Evolutionary conservation across 176 grass and related monocot genomes (phyloP).

Genomic region (Tillandsia leiboldiana): DNA sequence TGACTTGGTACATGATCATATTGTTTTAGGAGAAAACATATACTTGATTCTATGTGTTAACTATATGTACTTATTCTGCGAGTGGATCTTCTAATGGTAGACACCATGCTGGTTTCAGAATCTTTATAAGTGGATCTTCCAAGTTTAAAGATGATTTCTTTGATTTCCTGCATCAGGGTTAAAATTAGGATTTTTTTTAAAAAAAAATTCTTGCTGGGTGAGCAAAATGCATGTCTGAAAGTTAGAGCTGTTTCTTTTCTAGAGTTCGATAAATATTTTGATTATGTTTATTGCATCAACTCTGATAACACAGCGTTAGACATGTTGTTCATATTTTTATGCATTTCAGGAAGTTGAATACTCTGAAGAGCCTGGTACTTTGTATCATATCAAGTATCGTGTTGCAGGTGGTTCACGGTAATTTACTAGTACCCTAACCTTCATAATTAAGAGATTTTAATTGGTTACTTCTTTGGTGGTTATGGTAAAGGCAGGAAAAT

Average conservation of each 20-base stretch:
- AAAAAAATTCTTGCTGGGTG: no score
- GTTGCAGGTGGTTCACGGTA: slow-evolving; percentile 90
- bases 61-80: background rate
- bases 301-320: slow-evolving; percentile 1
- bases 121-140: no score
- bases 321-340: slow-evolving; percentile 18
- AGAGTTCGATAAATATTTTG: background rate
- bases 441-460: background rate
- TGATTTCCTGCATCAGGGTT: no score
- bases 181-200: no score
- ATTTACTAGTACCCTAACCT: background rate
- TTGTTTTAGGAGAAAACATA: background rate
- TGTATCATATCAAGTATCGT: slow-evolving; percentile 91
- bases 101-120: no score
- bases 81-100: no score
- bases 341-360: slow-evolving; percentile 90
- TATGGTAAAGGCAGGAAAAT: background rate
- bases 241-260: background rate
- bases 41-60: background rate
- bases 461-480: background rate
- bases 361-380: slow-evolving; percentile 83
- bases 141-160: no score
- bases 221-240: no score
- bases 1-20: slow-evolving; percentile 58
- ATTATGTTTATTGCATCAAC: background rate